phyloP scores from a whole-genome alignment of 805 yeast species.

The Spathaspora sp. region DNA sequence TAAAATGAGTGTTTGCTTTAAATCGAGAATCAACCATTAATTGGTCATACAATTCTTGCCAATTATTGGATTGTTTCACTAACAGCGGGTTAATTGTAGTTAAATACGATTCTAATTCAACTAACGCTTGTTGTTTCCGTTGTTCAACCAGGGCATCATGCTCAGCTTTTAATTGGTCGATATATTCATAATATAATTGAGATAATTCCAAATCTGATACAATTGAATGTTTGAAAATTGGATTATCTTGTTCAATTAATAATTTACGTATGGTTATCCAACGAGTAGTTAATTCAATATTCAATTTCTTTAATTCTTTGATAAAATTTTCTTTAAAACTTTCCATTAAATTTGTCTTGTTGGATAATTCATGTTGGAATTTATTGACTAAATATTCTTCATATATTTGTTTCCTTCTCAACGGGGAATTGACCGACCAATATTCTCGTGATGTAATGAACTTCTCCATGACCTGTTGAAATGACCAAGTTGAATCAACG shows the following conservation, averaged over 20 bases:
- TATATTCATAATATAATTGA: constrained; percentile 51
- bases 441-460: constrained; percentile 60
- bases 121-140: constrained; percentile 45
- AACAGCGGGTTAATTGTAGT: constrained; percentile 27
- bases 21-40: constrained; percentile 48
- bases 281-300: constrained; percentile 53
- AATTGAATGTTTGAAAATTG: constrained; percentile 58
- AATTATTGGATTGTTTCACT: constrained; percentile 24
- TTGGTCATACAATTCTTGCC: constrained; percentile 35
- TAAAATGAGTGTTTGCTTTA: constrained; percentile 56
- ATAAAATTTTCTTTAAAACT: constrained; percentile 54
- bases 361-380: constrained; percentile 46
- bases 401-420: constrained; percentile 55
- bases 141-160: constrained; percentile 19
- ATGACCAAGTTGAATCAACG: constrained; percentile 76
- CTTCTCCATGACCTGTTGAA: constrained; percentile 56
- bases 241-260: constrained; percentile 56
- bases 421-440: constrained; percentile 63
- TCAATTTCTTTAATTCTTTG: constrained; percentile 35
- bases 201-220: constrained; percentile 56
- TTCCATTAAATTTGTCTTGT: constrained; percentile 50
- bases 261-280: constrained; percentile 57
- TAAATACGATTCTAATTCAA: constrained; percentile 52
- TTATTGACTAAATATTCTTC: constrained; percentile 53
- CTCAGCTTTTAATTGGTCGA: constrained; percentile 32